phyloP scores from a whole-genome alignment of 495 filamentous ascomycete genomes.

The Aspergillus baeticus region DNA sequence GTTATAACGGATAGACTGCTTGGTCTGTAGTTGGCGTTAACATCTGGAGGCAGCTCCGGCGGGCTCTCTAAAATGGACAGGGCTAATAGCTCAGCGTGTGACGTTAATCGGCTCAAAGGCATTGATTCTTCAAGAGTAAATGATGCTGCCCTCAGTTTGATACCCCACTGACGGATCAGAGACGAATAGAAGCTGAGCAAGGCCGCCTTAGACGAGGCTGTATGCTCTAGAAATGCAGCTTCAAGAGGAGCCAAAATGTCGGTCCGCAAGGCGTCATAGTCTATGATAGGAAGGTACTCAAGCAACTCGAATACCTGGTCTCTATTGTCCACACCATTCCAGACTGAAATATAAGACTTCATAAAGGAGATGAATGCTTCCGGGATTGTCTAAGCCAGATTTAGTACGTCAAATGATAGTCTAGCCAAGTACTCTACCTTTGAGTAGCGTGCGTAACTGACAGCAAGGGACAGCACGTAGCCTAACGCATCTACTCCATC shows the following conservation, averaged over 20 bases:
- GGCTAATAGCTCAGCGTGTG: constrained; percentile 61
- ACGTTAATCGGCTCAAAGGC: constrained; percentile 47
- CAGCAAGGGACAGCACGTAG: constrained; percentile 55
- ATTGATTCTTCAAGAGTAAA: constrained; percentile 29
- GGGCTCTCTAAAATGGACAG: constrained; percentile 58
- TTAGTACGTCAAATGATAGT: constrained; percentile 11
- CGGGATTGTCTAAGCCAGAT: constrained; percentile 54
- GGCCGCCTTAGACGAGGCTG: constrained; percentile 45
- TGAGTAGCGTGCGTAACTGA: constrained; percentile 58
- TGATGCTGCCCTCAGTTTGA: constrained; percentile 33
- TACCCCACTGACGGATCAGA: constrained; percentile 70
- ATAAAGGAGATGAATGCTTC: constrained; percentile 63
- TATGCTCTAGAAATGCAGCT: constrained; percentile 51
- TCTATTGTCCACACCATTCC: constrained; percentile 64
- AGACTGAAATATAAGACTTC: constrained; percentile 55
- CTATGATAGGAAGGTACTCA: constrained; percentile 57
- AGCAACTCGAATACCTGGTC: constrained; percentile 65
- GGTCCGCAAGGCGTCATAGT: constrained; percentile 51
- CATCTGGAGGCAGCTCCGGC: constrained; percentile 17
- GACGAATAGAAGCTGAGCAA: constrained; percentile 69
- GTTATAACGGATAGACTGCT: constrained; percentile 50
- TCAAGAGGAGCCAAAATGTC: constrained; percentile 59
- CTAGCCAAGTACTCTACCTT: constrained; percentile 50
- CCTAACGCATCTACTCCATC: constrained; percentile 46
- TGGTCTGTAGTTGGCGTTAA: constrained; percentile 20